Percentiles rank a stretch among this genome's conserved stretches.
phyloP scores from a whole-genome alignment of 2,329 filamentous ascomycete genomes.

The Massarina eburnea region DNA sequence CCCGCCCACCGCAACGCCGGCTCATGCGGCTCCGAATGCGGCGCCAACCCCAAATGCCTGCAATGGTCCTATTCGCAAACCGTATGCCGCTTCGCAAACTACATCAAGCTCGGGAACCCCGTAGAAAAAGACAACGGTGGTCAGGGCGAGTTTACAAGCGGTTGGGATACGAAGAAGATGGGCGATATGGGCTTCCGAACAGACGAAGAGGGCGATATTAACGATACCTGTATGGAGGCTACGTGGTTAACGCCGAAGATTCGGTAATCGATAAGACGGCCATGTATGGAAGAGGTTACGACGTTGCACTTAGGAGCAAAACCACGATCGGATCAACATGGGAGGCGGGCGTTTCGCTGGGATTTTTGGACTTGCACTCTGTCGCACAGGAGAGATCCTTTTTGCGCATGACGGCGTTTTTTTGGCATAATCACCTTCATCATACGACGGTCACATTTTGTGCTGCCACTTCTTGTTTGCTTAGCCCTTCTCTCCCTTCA shows the following conservation, averaged over 20 bases:
- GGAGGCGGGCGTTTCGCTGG: slow-evolving; percentile 8
- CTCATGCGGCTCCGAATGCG: slow-evolving; percentile 39
- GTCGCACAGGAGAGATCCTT: not conserved
- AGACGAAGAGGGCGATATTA: slow-evolving; percentile 36
- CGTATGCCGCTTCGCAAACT: slow-evolving; percentile 41
- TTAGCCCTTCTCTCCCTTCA: not conserved
- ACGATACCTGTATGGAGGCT: slow-evolving; percentile 39
- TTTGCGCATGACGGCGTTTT: slow-evolving; percentile 4
- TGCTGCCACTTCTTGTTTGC: not conserved
- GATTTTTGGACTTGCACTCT: not conserved
- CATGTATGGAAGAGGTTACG: not conserved
- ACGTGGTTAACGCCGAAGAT: slow-evolving; percentile 43
- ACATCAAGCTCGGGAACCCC: slow-evolving; percentile 37
- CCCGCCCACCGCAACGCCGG: slow-evolving; percentile 36
- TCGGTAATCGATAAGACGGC: no score
- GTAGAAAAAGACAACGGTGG: slow-evolving; percentile 35
- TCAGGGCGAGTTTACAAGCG: slow-evolving; percentile 41
- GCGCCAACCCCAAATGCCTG: slow-evolving; percentile 34
- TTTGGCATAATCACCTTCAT: slow-evolving; percentile 3
- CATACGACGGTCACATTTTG: not conserved
- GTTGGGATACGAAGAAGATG: slow-evolving; percentile 43
- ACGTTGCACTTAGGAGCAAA: not conserved
- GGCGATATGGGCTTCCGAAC: slow-evolving; percentile 38
- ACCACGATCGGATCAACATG: slow-evolving; percentile 4
- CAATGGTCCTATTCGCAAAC: slow-evolving; percentile 42